Percentiles rank a stretch among this genome's conserved stretches.
Evolutionary conservation across 176 grass and related monocot species (phyloP).

Genomic region (maize (Zea mays)): Zm-B73-REFERENCE-NAM-5.0 NC_050102.1:40796501-40797000

Average conservation of each 20-base stretch:
- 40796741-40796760: slow-evolving; percentile 10
- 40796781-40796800: neutral
- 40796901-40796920: no score
- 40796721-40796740: slow-evolving; percentile 24
- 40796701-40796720: neutral
- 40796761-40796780: neutral
- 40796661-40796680: neutral
- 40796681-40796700: neutral
- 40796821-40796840: neutral
- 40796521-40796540: neutral
- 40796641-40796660: neutral
- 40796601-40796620: neutral
- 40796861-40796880: neutral
- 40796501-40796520: neutral
- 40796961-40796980: no score
- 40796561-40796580: neutral
- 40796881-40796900: no score
- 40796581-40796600: neutral
- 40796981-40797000: no score
- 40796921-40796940: no score
- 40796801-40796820: neutral
- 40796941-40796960: no score
- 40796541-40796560: neutral
- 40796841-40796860: neutral
- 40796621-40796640: neutral